Evolutionary conservation across 2,329 filamentous ascomycete genomes (phyloP).

Genomic region (Colletotrichum kahawae): DNA sequence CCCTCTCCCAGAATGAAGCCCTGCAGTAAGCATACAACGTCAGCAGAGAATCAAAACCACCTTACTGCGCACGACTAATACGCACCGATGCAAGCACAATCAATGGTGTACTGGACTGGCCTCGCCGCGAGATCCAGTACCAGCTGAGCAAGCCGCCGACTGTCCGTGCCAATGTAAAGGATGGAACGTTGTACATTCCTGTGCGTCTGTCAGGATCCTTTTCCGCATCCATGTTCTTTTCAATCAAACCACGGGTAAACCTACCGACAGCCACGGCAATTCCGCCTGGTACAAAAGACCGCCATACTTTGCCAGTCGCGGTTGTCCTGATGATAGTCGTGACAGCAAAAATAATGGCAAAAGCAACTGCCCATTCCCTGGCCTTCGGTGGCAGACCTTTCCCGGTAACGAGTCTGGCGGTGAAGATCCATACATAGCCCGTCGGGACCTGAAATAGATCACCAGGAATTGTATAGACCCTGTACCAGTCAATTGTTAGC

Average conservation of each 20-base stretch:
- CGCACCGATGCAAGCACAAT: conserved; percentile 82
- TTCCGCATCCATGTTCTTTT: not conserved
- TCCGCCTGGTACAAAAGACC: conserved; percentile 82
- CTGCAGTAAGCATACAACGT: conserved; percentile 33
- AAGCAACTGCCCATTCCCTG: conserved; percentile 76
- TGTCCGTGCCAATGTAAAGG: conserved; percentile 88
- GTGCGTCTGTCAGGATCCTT: not conserved
- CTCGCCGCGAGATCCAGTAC: conserved; percentile 70
- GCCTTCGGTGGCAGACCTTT: conserved; percentile 86
- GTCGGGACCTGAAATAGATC: conserved; percentile 93
- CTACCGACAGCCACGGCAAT: conserved; percentile 92
- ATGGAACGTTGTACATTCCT: conserved; percentile 98
- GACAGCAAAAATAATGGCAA: conserved; percentile 75
- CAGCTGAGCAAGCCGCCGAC: conserved; percentile 77
- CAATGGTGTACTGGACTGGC: conserved; percentile 70
- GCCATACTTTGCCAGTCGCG: conserved; percentile 64
- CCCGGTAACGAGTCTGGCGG: conserved; percentile 89
- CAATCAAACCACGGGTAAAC: not conserved
- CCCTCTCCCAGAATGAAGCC: conserved; percentile 94
- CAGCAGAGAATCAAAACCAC: not conserved
- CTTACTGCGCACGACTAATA: conserved; percentile 10
- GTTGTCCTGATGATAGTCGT: conserved; percentile 75
- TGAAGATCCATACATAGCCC: conserved; percentile 97
- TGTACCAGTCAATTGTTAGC: conserved; percentile 28
- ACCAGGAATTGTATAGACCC: conserved; percentile 87